Base-by-base conservation (phyloP, 345 rosid species). In the Microcos paniculata region DNA sequence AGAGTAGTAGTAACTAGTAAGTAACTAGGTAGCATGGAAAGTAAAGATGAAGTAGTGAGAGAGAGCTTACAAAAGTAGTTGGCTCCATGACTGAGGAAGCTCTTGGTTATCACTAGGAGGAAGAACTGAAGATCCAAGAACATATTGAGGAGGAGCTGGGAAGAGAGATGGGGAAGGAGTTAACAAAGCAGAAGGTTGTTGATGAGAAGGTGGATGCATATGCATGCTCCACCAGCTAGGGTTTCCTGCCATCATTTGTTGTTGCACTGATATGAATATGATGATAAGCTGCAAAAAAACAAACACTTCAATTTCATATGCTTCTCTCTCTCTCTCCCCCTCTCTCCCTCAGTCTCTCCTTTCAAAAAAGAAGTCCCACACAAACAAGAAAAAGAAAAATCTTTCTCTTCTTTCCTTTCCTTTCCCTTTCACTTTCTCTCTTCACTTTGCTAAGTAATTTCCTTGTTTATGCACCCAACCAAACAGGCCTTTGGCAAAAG, bases 141-240 rank as follows among this genome's bases (percentile, higher is more conserved):
- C 82, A 77, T 73, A 85, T 28, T 78, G 88, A 72, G 85, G 55
- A 74, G 88, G 88, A 72, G 85, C 48, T 72, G 88, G 78, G 12
- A 78, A 83, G 53, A 76, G 24, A 63, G 87, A 70, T 13, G 76
- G 75, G 62, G 83, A 76, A 28, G 85, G 56, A n/a, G 84, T 71
- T 79, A 80, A 53, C 61, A 77, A 71, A 76, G 86, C 31, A 77
- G 86, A 77, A 79, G 86, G 58, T 14, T 82, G 86, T 52, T 72
- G 86, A 51, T 75, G 85, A 67, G 83, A 79, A 8, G 82, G 83
- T 79, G 92, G 88, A 83, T 80, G 83, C 87, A 84, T 79, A 85
- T 77, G 85, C 88, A 86, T 80, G 83, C 87, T 87, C 90, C 91
- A 84, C 90, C 88, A 84, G 61, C 80, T 90, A 90, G 91, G 91